Percentiles rank a stretch among this genome's conserved stretches.
Conservation (phyloP, 176 grass and related monocot genomes). For the Musa beccarii region DNA sequence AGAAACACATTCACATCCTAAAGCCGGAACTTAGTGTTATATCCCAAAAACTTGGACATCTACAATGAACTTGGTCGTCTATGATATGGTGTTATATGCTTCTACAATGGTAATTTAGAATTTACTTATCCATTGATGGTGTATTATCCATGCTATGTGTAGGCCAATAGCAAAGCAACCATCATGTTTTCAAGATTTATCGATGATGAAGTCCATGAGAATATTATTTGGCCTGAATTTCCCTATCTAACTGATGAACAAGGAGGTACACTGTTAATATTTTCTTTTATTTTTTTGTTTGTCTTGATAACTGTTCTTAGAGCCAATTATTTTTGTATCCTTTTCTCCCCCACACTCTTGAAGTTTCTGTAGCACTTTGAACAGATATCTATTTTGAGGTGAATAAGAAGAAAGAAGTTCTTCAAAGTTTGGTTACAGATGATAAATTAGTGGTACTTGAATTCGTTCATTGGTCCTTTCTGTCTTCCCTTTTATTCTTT, state of each 20-base stretch:
- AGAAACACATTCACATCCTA: background rate
- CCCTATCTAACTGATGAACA: conserved; percentile 86
- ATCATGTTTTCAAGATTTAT: conserved; percentile 56
- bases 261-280: conserved; percentile 44
- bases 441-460: conserved; percentile 64
- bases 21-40: background rate
- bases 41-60: no score
- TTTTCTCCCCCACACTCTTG: conserved; percentile 20
- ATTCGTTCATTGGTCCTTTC: background rate
- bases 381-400: conserved; percentile 99
- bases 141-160: background rate
- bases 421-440: conserved; percentile 53
- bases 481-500: background rate
- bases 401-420: conserved; percentile 50
- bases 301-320: conserved; percentile 14
- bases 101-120: background rate
- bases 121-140: background rate
- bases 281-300: conserved; percentile 8
- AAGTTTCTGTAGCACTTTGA: conserved; percentile 32
- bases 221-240: conserved; percentile 55
- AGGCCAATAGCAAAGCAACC: conserved; percentile 76
- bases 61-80: no score
- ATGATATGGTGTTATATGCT: no score
- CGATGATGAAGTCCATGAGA: conserved; percentile 42
- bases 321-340: background rate